Conservation (phyloP, 352 stramenopile species). For the Phytopythium chamaehyphon region DNA sequence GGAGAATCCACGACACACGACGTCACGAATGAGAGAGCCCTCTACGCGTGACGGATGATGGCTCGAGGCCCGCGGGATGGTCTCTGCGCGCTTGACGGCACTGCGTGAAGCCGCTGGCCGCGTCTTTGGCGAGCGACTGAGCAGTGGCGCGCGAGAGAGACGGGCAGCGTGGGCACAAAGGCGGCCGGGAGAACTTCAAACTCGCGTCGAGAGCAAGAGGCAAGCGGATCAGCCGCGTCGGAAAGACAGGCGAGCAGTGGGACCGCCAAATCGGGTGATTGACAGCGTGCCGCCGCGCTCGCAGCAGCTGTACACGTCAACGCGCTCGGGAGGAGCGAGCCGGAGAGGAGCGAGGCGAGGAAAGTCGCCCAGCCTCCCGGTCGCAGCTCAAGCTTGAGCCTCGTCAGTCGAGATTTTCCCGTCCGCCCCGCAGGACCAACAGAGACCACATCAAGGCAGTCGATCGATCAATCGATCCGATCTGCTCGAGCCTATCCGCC, state of each 20-base stretch:
- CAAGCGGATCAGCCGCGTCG: not conserved
- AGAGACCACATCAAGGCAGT: not conserved
- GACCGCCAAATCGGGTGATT: too few species aligned
- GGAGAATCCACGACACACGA: too few species aligned
- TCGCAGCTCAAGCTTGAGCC: too few species aligned
- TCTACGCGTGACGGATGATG: not conserved
- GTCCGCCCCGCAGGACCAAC: not conserved
- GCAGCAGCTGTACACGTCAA: conserved; percentile 6
- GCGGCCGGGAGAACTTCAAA: conserved; percentile 2
- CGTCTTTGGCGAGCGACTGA: conserved; percentile 5
- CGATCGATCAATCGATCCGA: not conserved
- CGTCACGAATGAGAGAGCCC: not conserved
- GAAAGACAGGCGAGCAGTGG: conserved; percentile 5
- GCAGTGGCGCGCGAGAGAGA: conserved; percentile 3
- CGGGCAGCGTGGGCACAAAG: not conserved
- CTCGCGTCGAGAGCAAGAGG: not conserved
- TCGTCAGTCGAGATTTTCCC: conserved; percentile 6
- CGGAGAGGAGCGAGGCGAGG: not conserved
- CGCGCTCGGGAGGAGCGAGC: not conserved
- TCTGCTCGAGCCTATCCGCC: not conserved
- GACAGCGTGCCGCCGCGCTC: not conserved
- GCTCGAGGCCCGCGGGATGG: too few species aligned
- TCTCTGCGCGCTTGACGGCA: not conserved
- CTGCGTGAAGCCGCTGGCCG: not conserved
- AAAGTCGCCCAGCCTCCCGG: not conserved